Base-by-base conservation (phyloP, 2,329 filamentous ascomycete genomes). In the Aureobasidium sp. region DNA sequence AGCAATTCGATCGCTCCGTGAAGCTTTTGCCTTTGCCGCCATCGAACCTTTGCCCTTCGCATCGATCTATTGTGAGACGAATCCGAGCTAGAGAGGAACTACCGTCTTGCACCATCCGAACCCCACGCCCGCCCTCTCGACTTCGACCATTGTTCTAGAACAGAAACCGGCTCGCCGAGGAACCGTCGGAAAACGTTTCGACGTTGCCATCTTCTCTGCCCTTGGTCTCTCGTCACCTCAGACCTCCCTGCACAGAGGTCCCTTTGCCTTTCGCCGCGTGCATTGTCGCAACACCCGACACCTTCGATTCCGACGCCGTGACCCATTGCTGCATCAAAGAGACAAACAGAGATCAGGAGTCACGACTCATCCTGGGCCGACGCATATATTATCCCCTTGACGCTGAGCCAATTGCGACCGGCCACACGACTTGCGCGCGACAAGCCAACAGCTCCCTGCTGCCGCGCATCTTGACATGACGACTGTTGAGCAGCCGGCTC, bases 401-500 rank as follows among this genome's bases (percentile, higher is more conserved):
- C 39, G 8, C 40, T 29, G n/a, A 35, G 2, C 22, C 27, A 9
- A n/a, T 17, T 57, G 53, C 53, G 40, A 27, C 53, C 12, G 27
- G 27, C 53, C 8, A 45, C 12, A 19, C 40, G 53, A 57, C 5
- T 45, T 33, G 53, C 15, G 53, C 39, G 17, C 53, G 12, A 44
- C 53, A 22, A 57, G 14, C 29, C 15, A 39, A 33, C 53, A 6
- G 4, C 37, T 6, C 27, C n/a, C 19, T 42, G 50, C 27, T 35
- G 40, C 39, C 17, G 54, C 54, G 54, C 54, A 48, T 49, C 35
- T 60, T 60, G 57, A 49, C 57, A 60, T 60, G 57, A 60, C 57
- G 57, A 60, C 57, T 60, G 24, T 60, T 50, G 57, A 60, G 57
- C 57, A 60, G 57, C 57, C 57, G 1, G n/a, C 44, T 40, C 57